phyloP scores from a whole-genome alignment of 1,139 yeast species.

The Meyerozyma smithsonii region DNA sequence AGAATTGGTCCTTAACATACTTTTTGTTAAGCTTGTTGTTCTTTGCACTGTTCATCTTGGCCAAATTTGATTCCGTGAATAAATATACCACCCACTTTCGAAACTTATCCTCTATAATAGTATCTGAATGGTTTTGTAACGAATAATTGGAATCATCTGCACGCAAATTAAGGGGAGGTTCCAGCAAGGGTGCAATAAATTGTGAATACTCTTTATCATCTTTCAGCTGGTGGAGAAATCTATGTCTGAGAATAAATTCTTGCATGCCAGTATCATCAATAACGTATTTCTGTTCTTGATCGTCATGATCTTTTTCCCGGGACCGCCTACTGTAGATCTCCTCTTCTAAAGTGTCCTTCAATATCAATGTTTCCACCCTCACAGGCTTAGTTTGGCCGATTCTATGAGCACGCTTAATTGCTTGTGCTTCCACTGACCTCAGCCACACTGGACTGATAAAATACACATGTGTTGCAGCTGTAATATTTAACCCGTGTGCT shows the following conservation, averaged over 20 bases:
- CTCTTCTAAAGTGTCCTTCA: slow-evolving; percentile 61
- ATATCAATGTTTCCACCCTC: slow-evolving; percentile 59
- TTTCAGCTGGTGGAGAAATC: slow-evolving; percentile 33
- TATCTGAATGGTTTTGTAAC: slow-evolving; percentile 18
- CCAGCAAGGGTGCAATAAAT: slow-evolving; percentile 20
- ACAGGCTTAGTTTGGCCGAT: slow-evolving; percentile 59
- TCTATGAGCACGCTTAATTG: slow-evolving; percentile 69
- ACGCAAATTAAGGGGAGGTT: neutral
- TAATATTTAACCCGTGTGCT: slow-evolving; percentile 65
- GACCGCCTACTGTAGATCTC: slow-evolving; percentile 49
- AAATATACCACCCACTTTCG: slow-evolving; percentile 41
- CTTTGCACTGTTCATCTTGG: slow-evolving; percentile 26
- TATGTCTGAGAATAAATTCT: slow-evolving; percentile 46
- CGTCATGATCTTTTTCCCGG: slow-evolving; percentile 13
- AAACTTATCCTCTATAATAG: slow-evolving; percentile 5
- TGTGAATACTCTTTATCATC: slow-evolving; percentile 26
- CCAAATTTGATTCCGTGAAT: slow-evolving; percentile 40
- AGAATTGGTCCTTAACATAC: slow-evolving; percentile 20
- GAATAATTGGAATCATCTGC: slow-evolving; percentile 17
- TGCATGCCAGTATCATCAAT: slow-evolving; percentile 58
- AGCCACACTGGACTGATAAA: slow-evolving; percentile 71
- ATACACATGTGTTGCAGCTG: slow-evolving; percentile 63
- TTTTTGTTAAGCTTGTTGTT: slow-evolving; percentile 19
- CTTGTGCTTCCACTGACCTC: slow-evolving; percentile 65
- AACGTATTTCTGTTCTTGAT: slow-evolving; percentile 25